Base-by-base conservation (phyloP, 768 basidiomycete genomes). In the Kwoniella mangroviensis region DNA sequence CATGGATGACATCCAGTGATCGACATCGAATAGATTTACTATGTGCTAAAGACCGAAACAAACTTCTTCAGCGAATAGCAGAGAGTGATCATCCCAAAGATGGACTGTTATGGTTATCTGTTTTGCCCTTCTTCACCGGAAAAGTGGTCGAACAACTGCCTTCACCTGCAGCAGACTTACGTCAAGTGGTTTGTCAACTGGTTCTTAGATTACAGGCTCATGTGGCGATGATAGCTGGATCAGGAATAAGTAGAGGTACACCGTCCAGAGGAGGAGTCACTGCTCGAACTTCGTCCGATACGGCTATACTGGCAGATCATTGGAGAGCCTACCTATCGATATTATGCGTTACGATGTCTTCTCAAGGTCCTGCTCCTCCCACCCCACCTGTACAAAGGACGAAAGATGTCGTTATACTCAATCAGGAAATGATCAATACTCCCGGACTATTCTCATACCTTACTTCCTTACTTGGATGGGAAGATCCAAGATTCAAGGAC, bases 391-490 rank as follows among this genome's bases (percentile, higher is more conserved):
- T 80, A 19, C 80, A 78, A 45, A 70, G 80, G 5, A 71, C 77
- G 13, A 80, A 81, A 59, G 79, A 80, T 24, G 75, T 72, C 17
- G 66, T 88, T 66, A 91, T 87, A 69, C 90, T 92, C 63, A 92
- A 92, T 70, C 88, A 91, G 53, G 93, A 94, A 74, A 88, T 91
- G 59, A 87, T 92, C 76, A 87, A 88, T n/a, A 91, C 91, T 0
- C 90, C 92, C 4, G 92, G 90, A 26, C 83, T 96, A 24, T 94
- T 96, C 83, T 87, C 91, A 73, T 91, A 92, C 74, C 85, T 95
- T 64, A 91, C 92, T 0, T 92, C 92, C 6, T 93, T 94, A 80
- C 86, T 98, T 64, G 91, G 92, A 71, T 92, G 91, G 6, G 94
- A 96, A 75, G 90, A 91, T 76, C 88, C 88, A 1, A 85, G 88